A percentile compares a stretch with the other conserved stretches of the same genome.
phyloP scores from a whole-genome alignment of 345 rosid genomes.

The Cardiospermum halicacabum region DNA sequence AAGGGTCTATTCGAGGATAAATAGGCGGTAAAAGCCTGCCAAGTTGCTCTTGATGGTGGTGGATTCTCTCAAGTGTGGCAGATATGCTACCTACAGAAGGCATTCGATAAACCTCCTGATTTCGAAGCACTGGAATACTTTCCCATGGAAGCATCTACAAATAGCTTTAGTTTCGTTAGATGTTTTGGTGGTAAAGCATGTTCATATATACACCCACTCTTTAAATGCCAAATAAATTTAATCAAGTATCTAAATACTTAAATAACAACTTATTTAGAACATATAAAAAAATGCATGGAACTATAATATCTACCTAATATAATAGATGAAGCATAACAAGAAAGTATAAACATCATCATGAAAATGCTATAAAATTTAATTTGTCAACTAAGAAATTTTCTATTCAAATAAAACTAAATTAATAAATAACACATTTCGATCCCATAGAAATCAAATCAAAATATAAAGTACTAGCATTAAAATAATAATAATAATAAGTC shows the following conservation, averaged over 20 bases:
- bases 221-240: neutral
- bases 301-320: too few species aligned
- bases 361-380: too few species aligned
- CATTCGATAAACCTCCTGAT: conserved; percentile 91
- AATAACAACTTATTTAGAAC: neutral
- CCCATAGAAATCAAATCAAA: too few species aligned
- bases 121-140: conserved; percentile 72
- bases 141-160: conserved; percentile 99
- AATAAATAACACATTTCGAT: too few species aligned
- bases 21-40: conserved; percentile 31
- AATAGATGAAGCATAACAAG: too few species aligned
- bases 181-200: neutral
- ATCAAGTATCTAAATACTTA: neutral
- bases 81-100: conserved; percentile 84
- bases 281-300: neutral
- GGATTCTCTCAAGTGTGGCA: conserved; percentile 44
- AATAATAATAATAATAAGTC: too few species aligned
- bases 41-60: conserved; percentile 31
- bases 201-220: neutral
- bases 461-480: too few species aligned
- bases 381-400: too few species aligned
- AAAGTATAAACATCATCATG: too few species aligned
- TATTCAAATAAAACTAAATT: too few species aligned
- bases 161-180: conserved; percentile 18
- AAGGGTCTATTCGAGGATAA: conserved; percentile 78